phyloP scores from a whole-genome alignment of 768 basidiomycete species.

The Russula emetica region DNA sequence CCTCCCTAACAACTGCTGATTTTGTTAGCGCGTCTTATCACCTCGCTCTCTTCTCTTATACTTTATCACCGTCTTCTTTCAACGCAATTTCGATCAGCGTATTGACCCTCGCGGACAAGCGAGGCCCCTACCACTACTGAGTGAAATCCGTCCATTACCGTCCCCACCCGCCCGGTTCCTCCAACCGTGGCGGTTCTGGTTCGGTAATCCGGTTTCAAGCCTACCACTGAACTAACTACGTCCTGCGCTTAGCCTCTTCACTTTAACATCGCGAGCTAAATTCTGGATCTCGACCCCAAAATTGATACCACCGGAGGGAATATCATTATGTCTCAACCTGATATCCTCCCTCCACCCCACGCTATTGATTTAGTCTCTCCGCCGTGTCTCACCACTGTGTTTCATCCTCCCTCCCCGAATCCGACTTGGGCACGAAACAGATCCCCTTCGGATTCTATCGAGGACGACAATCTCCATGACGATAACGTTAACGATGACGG shows the following conservation, averaged over 20 bases:
- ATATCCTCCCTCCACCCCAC: slow-evolving; percentile 41
- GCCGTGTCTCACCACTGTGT: slow-evolving; percentile 18
- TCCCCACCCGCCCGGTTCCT: slow-evolving; percentile 53
- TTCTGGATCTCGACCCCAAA: slow-evolving; percentile 16
- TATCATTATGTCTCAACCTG: slow-evolving; percentile 53
- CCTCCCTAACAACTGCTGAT: slow-evolving; percentile 60
- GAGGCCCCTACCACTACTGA: slow-evolving; percentile 62
- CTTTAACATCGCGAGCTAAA: background rate
- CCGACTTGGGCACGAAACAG: slow-evolving; percentile 3
- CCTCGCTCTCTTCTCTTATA: slow-evolving; percentile 8
- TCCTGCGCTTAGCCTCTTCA: background rate
- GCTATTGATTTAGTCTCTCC: slow-evolving; percentile 34
- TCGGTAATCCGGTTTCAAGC: slow-evolving; percentile 54
- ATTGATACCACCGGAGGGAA: slow-evolving; percentile 1
- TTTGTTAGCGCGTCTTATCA: slow-evolving; percentile 2
- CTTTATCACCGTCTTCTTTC: slow-evolving; percentile 30
- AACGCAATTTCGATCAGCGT: slow-evolving; percentile 28
- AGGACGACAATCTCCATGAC: background rate
- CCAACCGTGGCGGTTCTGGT: slow-evolving; percentile 72
- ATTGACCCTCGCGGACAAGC: slow-evolving; percentile 59
- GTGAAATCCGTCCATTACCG: slow-evolving; percentile 46
- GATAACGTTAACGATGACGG: slow-evolving; percentile 8
- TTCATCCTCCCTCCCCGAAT: slow-evolving; percentile 29
- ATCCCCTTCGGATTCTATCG: background rate
- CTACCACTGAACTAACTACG: slow-evolving; percentile 26